A percentile compares a stretch with the other conserved stretches of the same genome.
phyloP scores from a whole-genome alignment of 805 yeast genomes.

The Metschnikowia baotianmanensis region DNA sequence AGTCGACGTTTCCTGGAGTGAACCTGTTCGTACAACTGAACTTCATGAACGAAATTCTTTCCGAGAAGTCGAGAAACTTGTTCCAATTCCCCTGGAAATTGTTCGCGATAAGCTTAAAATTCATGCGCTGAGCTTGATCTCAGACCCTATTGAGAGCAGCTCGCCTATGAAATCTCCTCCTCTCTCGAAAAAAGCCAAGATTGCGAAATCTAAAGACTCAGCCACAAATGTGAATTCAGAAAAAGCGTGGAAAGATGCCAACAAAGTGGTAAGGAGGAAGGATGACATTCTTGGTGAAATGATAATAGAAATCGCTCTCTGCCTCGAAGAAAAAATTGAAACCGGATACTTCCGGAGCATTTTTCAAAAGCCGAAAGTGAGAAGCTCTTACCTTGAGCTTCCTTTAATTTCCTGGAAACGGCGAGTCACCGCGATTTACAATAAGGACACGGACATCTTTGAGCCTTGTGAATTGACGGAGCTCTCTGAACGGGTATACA shows the following conservation, averaged over 20 bases:
- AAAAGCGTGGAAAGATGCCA: slow-evolving; percentile 35
- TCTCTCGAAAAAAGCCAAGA: slow-evolving; percentile 4
- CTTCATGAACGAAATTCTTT: background rate
- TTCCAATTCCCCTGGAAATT: background rate
- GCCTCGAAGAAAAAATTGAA: slow-evolving; percentile 24
- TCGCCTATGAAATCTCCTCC: slow-evolving; percentile 11
- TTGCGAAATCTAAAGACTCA: background rate
- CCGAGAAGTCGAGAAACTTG: background rate
- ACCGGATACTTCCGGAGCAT: slow-evolving; percentile 19
- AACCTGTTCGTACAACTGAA: background rate
- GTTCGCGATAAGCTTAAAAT: background rate
- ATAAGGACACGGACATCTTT: slow-evolving; percentile 47
- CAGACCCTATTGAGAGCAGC: slow-evolving; percentile 12
- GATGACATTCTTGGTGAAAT: slow-evolving; percentile 53
- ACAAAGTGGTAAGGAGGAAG: slow-evolving; percentile 40
- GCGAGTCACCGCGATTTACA: slow-evolving; percentile 47
- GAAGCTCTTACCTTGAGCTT: slow-evolving; percentile 23
- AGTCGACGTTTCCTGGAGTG: background rate
- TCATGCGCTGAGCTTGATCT: background rate
- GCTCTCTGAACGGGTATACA: slow-evolving; percentile 42
- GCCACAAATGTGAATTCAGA: slow-evolving; percentile 10
- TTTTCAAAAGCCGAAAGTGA: slow-evolving; percentile 23
- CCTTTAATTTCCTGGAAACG: slow-evolving; percentile 57
- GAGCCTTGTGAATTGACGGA: slow-evolving; percentile 47
- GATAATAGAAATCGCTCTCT: slow-evolving; percentile 41